phyloP scores from a whole-genome alignment of 805 yeast genomes.

The Metschnikowia lochheadii region DNA sequence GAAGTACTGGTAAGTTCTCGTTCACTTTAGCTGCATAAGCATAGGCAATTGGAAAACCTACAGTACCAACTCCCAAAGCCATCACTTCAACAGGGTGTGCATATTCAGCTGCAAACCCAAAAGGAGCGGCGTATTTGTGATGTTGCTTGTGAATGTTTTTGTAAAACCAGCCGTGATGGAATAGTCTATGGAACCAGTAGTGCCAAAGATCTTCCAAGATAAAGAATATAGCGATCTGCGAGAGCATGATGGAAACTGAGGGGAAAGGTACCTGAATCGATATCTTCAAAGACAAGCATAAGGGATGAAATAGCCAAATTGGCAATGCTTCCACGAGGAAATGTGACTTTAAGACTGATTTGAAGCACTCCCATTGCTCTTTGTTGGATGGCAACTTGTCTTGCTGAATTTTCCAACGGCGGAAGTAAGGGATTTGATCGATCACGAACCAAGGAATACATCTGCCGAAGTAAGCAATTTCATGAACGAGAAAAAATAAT shows the following conservation, averaged over 20 bases:
- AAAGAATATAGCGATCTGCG: constrained; percentile 75
- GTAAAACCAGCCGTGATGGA: constrained; percentile 87
- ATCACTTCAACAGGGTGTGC: constrained; percentile 95
- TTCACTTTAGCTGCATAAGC: constrained; percentile 45
- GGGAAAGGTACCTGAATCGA: constrained; percentile 85
- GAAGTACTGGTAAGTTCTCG: constrained; percentile 65
- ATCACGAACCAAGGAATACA: constrained; percentile 89
- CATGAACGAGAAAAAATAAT: constrained; percentile 78
- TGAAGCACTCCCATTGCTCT: constrained; percentile 92
- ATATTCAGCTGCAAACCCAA: constrained; percentile 95
- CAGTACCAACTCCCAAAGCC: constrained; percentile 90
- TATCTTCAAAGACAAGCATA: constrained; percentile 79
- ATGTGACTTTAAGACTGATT: constrained; percentile 80
- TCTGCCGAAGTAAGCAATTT: constrained; percentile 85
- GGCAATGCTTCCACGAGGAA: constrained; percentile 92
- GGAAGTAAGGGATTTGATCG: constrained; percentile 81
- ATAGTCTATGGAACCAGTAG: constrained; percentile 88
- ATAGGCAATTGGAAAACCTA: constrained; percentile 79
- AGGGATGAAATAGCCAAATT: constrained; percentile 95
- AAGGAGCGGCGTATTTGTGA: constrained; percentile 97
- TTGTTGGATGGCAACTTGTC: constrained; percentile 70
- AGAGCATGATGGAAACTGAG: constrained; percentile 47
- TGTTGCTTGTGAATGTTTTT: constrained; percentile 95
- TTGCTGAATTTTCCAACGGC: constrained; percentile 85
- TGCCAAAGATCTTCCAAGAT: constrained; percentile 94